Base-by-base conservation (phyloP, 2,329 filamentous ascomycete species). In the Zymoseptoria tritici region DNA sequence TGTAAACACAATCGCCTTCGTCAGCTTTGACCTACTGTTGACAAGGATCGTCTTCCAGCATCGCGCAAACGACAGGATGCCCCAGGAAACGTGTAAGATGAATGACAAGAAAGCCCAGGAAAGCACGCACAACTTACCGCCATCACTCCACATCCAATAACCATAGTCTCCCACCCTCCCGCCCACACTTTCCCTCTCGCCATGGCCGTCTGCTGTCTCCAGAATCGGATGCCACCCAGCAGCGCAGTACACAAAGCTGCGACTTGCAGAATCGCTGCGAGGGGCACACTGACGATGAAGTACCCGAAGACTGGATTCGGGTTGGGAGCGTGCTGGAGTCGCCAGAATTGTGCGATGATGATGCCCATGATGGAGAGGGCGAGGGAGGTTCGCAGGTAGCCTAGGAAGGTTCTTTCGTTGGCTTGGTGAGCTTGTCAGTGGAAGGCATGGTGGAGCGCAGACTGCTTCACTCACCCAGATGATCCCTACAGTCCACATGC, bases 361-460 rank as follows among this genome's bases (percentile, higher is more conserved):
- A 87, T 82, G 19, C 87, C 86, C 20, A 85, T 76, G 75, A 89
- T 86, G 13, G 86, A 85, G 49, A 90, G 77, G n/a, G 82, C 79
- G 46, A 88, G 74, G 0, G 86, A 89, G 1, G 87, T 91, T 20
- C 88, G 83, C 29, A 90, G 79, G 71, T 90, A 91, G 29, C 81
- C 86, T 19, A 91, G 81, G 69, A 87, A 91, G 19, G 88, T 91
- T 59, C 88, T 79, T 73, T 91, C 87, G 57, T 90, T 81, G 46
- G 88, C 88, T 90, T 57, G 49, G 55, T 46, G 16, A 26, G 54
- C 22, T 4, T 16, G 42, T 60, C n/a, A 61, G 57, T 29, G 20
- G 8, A 8, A 29, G 3, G 26, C 7, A 4, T 29, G 3, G 22
- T 6, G 0, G 3, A 22, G 24, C 26, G 26, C 1, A 24, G 29